A percentile compares a stretch with the other conserved stretches of the same genome.
Conservation (phyloP, 179 eudicot species). For the Actinidia arguta region DNA sequence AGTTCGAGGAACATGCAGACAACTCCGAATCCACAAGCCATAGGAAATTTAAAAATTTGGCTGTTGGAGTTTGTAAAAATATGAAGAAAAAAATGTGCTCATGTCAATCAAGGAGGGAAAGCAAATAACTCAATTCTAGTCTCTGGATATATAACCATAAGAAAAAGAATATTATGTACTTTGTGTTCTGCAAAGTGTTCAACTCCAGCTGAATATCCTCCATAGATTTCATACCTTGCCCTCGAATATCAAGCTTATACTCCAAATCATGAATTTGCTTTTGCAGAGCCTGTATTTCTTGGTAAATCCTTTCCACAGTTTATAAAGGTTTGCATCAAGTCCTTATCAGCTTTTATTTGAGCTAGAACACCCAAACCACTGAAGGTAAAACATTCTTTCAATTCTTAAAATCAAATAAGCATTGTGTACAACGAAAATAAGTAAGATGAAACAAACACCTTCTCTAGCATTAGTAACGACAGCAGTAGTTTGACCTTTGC, state of each 20-base stretch:
- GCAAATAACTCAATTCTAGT: not conserved
- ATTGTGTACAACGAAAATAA: not conserved
- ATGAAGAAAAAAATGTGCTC: not conserved
- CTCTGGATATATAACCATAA: slow-evolving; percentile 13
- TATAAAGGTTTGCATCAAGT: slow-evolving; percentile 76
- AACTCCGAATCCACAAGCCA: not conserved
- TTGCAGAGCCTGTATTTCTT: slow-evolving; percentile 64
- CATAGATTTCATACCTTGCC: slow-evolving; percentile 61
- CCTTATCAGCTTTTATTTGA: slow-evolving; percentile 90
- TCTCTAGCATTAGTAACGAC: not conserved
- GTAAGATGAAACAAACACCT: slow-evolving; percentile 18
- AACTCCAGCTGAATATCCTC: slow-evolving; percentile 77
- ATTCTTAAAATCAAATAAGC: slow-evolving; percentile 11
- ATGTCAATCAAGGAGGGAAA: slow-evolving; percentile 13
- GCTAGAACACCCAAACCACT: slow-evolving; percentile 86
- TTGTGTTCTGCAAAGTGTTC: slow-evolving; percentile 53
- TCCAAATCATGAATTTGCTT: slow-evolving; percentile 64
- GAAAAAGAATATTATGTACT: slow-evolving; percentile 43
- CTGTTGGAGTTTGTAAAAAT: slow-evolving; percentile 3
- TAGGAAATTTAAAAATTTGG: not conserved
- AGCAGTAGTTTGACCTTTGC: not conserved
- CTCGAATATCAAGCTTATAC: slow-evolving; percentile 64
- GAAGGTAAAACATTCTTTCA: slow-evolving; percentile 24
- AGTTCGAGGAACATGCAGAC: not conserved
- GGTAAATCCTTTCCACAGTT: slow-evolving; percentile 69